These are phyloP conservation scores for Chalciporus sp. DNA, from an alignment of 1,284 basidiomycete species.

Conservation along the genomic window DNA sequence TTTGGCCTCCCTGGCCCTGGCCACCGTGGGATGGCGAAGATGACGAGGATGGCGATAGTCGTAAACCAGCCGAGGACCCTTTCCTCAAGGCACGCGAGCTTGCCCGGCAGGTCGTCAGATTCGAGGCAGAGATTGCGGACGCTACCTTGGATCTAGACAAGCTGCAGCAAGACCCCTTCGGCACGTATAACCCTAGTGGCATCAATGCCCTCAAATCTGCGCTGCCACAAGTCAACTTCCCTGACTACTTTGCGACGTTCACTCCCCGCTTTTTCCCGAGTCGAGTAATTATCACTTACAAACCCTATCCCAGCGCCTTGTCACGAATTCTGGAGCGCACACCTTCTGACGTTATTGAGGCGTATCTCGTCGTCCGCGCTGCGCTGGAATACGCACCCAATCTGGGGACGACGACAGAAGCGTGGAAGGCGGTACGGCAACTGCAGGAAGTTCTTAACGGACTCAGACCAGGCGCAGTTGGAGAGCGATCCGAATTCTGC, in stretches of 20 bases:
- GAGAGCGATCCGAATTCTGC: conserved; percentile 82
- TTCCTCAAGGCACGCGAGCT: conserved; percentile 59
- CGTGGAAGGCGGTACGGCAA: conserved; percentile 73
- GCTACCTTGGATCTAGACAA: conserved; percentile 82
- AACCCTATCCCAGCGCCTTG: conserved; percentile 75
- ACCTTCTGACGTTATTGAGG: conserved; percentile 75
- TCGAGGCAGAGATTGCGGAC: conserved; percentile 82
- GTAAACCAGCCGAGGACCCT: conserved; percentile 37
- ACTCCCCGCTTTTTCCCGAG: conserved; percentile 78
- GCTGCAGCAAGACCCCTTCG: conserved; percentile 77
- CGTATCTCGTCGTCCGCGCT: conserved; percentile 80
- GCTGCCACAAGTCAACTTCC: conserved; percentile 81
- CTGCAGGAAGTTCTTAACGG: conserved; percentile 78
- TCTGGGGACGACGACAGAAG: conserved; percentile 72
- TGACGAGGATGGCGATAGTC: conserved; percentile 49
- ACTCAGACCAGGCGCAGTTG: conserved; percentile 84
- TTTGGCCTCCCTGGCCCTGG: conserved; percentile 88
- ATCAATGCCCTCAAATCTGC: conserved; percentile 71
- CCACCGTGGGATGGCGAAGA: conserved; percentile 75
- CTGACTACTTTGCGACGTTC: conserved; percentile 83
- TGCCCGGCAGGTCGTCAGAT: conserved; percentile 74
- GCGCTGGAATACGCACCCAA: conserved; percentile 67
- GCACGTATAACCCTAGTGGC: conserved; percentile 85
- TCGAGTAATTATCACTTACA: conserved; percentile 81
- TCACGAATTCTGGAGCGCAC: conserved; percentile 73